Base-by-base conservation (phyloP, 2,329 filamentous ascomycete species). In the Cladosporium sp. region DNA sequence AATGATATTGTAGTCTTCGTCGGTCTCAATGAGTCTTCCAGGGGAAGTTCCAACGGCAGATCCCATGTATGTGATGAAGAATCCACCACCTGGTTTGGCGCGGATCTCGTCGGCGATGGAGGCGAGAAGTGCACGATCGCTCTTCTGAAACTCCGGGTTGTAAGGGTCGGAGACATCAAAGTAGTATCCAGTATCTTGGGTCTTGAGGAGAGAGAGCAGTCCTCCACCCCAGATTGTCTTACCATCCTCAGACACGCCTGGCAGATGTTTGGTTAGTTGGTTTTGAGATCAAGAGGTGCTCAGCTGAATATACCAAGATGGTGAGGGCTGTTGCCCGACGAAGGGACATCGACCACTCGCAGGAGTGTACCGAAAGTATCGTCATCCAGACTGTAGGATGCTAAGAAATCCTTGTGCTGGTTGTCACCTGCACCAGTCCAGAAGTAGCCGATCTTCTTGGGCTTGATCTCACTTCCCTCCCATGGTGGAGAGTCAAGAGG, bases 371-470 rank as follows among this genome's bases (percentile, higher is more conserved):
- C 80, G 55, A 83, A 83, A 4, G 78, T 82, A 49, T 80, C 78
- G 69, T 82, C 79, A 55, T 83, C 79, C 4, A 83, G 72, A 60
- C 74, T 78, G 62, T 77, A 75, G 1, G 79, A 79, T 1, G 77
- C 77, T 38, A 83, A 63, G 63, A 82, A 83, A 55, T 82, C 73
- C 57, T 50, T 76, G 64, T 83, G 79, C 40, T 73, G 59, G 58
- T 83, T 82, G 58, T 83, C 79, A 30, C 77, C 80, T 29, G 80
- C 71, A 15, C 74, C 79, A 46, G 78, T 81, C 78, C 78, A 83
- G 67, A 83, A 82, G 65, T 82, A 82, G 0, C 79, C 80, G 60
- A 83, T 79, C 69, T 83, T 83, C 75, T 83, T 83, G 22, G 80
- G 80, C 67, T 77, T 78, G 60, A 83, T 74, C 53, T 78, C 68